These are phyloP conservation scores for Echeveria elegans DNA, from an alignment of 164 flowering plant genomes.

Conservation along the genomic window DNA sequence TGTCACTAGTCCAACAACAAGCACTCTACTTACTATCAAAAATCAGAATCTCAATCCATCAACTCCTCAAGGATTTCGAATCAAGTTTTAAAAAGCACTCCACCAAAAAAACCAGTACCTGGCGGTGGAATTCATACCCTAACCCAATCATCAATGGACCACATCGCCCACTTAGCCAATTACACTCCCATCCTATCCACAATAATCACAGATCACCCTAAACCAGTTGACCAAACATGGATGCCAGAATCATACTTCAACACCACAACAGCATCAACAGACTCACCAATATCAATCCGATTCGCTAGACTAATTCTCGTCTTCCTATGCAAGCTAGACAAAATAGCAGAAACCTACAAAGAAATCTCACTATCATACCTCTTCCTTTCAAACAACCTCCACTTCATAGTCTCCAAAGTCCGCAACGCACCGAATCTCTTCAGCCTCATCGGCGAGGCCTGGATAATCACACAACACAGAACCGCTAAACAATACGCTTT, in stretches of 20 bases:
- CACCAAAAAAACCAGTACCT: constrained; percentile 20
- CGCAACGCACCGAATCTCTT: constrained; percentile 14
- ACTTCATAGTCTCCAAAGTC: constrained; percentile 18
- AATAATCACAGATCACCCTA: constrained; percentile 17
- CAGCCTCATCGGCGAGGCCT: constrained; percentile 25
- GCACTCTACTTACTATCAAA: constrained; percentile 25
- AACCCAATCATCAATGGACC: constrained; percentile 37
- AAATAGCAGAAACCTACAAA: constrained; percentile 27
- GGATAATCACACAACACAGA: constrained; percentile 22
- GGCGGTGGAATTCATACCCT: constrained; percentile 58
- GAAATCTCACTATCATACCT: constrained; percentile 32
- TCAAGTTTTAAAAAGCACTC: constrained; percentile 36
- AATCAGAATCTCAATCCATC: constrained; percentile 26
- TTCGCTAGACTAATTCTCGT: constrained; percentile 31
- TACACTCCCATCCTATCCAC: constrained; percentile 18
- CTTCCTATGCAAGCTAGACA: constrained; percentile 36
- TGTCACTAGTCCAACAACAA: constrained; percentile 23
- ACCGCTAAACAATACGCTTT: constrained; percentile 22
- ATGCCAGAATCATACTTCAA: constrained; percentile 20
- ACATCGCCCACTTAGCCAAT: constrained; percentile 27
- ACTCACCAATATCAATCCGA: constrained; percentile 14
- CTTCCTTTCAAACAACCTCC: constrained; percentile 37
- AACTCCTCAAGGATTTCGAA: constrained; percentile 31
- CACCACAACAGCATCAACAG: constrained; percentile 1
- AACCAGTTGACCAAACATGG: neutral